A percentile compares a stretch with the other conserved stretches of the same genome.
These are phyloP conservation scores for Bipolaris bicolor DNA, from an alignment of 2,329 filamentous ascomycete species.

Conservation along the genomic window DNA sequence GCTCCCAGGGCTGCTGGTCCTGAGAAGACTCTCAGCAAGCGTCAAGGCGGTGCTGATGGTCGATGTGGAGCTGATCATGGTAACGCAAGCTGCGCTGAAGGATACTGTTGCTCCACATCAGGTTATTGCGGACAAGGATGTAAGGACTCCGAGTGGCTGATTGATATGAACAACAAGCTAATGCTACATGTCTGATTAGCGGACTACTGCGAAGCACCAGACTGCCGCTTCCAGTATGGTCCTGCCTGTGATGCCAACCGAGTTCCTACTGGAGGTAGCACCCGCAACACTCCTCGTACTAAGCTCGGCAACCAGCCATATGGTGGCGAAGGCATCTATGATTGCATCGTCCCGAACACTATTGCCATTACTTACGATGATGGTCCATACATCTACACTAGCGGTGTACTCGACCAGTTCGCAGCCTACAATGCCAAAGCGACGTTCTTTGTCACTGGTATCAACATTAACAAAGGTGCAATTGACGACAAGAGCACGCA, in stretches of 20 bases:
- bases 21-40: constrained; percentile 27
- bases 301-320: constrained; percentile 62
- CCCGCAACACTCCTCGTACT: constrained; percentile 58
- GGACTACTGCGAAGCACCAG: constrained; percentile 64
- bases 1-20: constrained; percentile 21
- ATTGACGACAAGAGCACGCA: constrained; percentile 56
- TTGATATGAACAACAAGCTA: neutral
- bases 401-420: constrained; percentile 65
- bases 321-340: constrained; percentile 63
- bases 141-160: neutral
- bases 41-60: constrained; percentile 42
- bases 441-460: constrained; percentile 70
- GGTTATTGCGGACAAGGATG: constrained; percentile 40
- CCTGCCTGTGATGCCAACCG: constrained; percentile 65
- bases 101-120: constrained; percentile 43
- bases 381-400: constrained; percentile 67
- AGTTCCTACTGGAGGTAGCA: constrained; percentile 60
- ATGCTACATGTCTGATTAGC: neutral
- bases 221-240: constrained; percentile 66
- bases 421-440: constrained; percentile 64
- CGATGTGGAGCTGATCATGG: constrained; percentile 38
- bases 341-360: constrained; percentile 59
- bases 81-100: constrained; percentile 40
- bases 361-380: constrained; percentile 73
- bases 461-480: constrained; percentile 61